These are phyloP conservation scores for Leccinellum luteum DNA, from an alignment of 768 basidiomycete genomes.

Conservation along the genomic window DNA sequence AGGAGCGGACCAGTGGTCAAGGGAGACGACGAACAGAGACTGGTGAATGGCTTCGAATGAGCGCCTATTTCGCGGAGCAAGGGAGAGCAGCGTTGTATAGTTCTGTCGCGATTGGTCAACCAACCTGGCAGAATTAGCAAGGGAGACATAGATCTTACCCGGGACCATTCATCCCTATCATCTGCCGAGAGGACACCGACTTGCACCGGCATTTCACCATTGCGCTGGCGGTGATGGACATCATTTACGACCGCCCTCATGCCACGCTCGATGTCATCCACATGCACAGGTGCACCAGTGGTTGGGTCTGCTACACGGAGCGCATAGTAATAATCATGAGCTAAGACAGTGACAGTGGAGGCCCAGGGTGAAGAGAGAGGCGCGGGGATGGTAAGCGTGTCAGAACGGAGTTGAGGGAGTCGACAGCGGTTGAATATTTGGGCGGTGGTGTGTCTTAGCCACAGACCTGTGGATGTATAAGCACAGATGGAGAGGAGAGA, in stretches of 20 bases:
- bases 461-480: constrained; percentile 43
- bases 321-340: constrained; percentile 77
- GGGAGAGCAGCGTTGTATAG: constrained; percentile 59
- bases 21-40: constrained; percentile 76
- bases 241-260: constrained; percentile 52
- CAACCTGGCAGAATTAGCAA: neutral
- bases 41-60: constrained; percentile 63
- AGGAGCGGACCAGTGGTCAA: constrained; percentile 66
- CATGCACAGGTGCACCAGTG: constrained; percentile 31
- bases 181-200: constrained; percentile 78
- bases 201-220: constrained; percentile 55
- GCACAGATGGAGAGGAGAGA: neutral
- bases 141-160: constrained; percentile 42
- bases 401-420: constrained; percentile 65
- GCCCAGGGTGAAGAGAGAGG: constrained; percentile 39
- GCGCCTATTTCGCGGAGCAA: constrained; percentile 63
- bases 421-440: constrained; percentile 78
- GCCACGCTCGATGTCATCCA: constrained; percentile 43
- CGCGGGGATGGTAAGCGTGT: constrained; percentile 51
- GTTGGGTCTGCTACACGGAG: constrained; percentile 54
- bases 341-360: constrained; percentile 62
- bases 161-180: constrained; percentile 77
- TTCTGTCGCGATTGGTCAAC: constrained; percentile 42
- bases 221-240: constrained; percentile 46
- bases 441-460: constrained; percentile 59